Evolutionary conservation across 148 eudicot genomes (phyloP), one percentile per base, ranked within the genome.

Genomic region (Diospyros lotus): DNA sequence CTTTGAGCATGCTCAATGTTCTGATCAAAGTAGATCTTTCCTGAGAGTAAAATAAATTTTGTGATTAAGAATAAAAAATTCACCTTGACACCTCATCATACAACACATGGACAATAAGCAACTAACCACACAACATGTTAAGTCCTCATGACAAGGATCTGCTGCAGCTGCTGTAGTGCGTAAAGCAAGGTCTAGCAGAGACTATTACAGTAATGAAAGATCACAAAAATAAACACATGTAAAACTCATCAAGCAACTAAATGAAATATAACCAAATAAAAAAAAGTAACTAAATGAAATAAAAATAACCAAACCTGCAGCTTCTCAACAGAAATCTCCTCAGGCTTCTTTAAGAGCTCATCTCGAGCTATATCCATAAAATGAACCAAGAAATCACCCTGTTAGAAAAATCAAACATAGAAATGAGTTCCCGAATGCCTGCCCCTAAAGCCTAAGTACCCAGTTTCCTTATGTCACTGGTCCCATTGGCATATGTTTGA

Each of bases 381-480:
- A 82, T 94, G 98, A 80, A 94, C 98, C 83, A 94, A 80, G 73
- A 94, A 94, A 88, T 94, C 98, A 60, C 98, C 98, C 98, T 94
- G 87, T 64, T 79, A 75, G 42, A 63, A 78, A 63, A 77, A 66
- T 64, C 61, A 78, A 50, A 64, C 3, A 66, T 38, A 17, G 28
- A 64, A 74, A 66, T 43, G 60, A 74, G 40, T 66, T 50, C 45
- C 55, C 72, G 43, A 12, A 55, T 18, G 17, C 8, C 59, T 8
- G 2, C 18, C 14, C 0, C 4, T 15, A n/a, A 12, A 14, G 64
- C 54, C 55, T 56, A 14, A 68, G 51, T 69, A n/a, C 53, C 28
- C 38, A 50, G 7, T 18, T 0, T 41, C 5, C 5, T 69, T 69
- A 38, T 11, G 70, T 4, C 9, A 18, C 48, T 56, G n/a, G 50